Evolutionary conservation across 2,329 filamentous ascomycete genomes (phyloP).

Genomic region (Incumbomyces delicatus): DNA sequence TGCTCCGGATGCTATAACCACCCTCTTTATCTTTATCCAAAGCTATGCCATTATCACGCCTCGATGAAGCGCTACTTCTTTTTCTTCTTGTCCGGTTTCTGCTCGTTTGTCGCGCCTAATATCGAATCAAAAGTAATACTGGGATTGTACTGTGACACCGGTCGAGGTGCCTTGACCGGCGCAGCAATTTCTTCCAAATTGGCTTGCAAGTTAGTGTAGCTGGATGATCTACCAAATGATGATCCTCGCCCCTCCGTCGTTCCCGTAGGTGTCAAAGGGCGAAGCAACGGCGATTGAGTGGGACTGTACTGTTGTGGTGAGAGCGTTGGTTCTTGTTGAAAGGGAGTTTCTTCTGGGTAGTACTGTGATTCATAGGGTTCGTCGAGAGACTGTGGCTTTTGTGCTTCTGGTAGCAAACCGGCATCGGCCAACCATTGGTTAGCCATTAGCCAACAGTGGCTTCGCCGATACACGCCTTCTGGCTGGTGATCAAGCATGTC

Average conservation of each 20-base stretch:
- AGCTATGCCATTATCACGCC: not conserved
- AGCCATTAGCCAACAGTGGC: conserved; percentile 59
- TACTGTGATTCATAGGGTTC: conserved; percentile 7
- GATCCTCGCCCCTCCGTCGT: conserved; percentile 24
- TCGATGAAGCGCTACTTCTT: conserved; percentile 18
- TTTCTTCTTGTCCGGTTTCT: conserved; percentile 27
- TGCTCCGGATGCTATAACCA: no score
- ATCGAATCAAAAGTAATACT: conserved; percentile 42
- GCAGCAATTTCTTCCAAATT: conserved; percentile 32
- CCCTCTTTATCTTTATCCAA: not conserved
- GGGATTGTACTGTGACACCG: conserved; percentile 34
- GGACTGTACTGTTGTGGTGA: conserved; percentile 20
- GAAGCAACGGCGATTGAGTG: conserved; percentile 26
- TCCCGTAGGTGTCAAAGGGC: conserved; percentile 28
- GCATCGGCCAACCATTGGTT: conserved; percentile 48
- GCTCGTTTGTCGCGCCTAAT: conserved; percentile 31
- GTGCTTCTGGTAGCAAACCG: conserved; percentile 17
- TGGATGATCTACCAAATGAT: conserved; percentile 31
- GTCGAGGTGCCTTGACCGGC: conserved; percentile 25
- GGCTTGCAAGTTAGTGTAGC: conserved; percentile 37
- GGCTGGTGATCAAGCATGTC: conserved; percentile 58
- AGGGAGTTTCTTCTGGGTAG: conserved; percentile 1
- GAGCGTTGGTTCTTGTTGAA: conserved; percentile 15
- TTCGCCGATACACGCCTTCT: conserved; percentile 58
- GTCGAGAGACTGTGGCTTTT: not conserved